Percentiles rank a stretch among this genome's conserved stretches.
Conservation (phyloP, 2,329 filamentous ascomycete species). For the Cladosporium colombiae region DNA sequence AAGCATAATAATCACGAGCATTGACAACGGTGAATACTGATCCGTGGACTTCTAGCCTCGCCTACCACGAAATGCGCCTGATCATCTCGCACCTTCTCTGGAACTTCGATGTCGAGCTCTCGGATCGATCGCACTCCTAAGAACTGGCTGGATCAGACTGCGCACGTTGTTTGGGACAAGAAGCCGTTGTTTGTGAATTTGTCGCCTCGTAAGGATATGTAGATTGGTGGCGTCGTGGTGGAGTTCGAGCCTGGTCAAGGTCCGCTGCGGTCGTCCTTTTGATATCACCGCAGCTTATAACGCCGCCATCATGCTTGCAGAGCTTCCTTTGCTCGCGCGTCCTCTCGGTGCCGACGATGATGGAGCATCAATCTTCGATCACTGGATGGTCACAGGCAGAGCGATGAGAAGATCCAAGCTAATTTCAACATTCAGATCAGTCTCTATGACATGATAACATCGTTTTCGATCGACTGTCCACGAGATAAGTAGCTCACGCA, state of each 20-base stretch:
- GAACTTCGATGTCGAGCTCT: conserved; percentile 37
- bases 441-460: not conserved
- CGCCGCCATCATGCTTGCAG: not conserved
- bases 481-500: not conserved
- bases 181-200: not conserved
- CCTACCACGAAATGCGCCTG: conserved; percentile 40
- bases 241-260: not conserved
- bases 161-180: conserved; percentile 4
- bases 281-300: too few species aligned
- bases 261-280: not conserved
- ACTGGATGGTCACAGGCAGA: not conserved
- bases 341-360: not conserved
- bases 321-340: not conserved
- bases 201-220: not conserved
- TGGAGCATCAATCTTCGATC: not conserved
- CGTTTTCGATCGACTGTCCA: not conserved
- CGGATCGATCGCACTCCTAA: not conserved
- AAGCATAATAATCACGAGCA: not conserved
- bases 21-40: not conserved
- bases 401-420: not conserved
- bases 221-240: not conserved
- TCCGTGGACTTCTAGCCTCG: conserved; percentile 24
- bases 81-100: conserved; percentile 42
- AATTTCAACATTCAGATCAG: not conserved
- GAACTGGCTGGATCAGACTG: not conserved